phyloP scores from a whole-genome alignment of 345 rosid genomes.

The Schrenkiella parvula region DNA sequence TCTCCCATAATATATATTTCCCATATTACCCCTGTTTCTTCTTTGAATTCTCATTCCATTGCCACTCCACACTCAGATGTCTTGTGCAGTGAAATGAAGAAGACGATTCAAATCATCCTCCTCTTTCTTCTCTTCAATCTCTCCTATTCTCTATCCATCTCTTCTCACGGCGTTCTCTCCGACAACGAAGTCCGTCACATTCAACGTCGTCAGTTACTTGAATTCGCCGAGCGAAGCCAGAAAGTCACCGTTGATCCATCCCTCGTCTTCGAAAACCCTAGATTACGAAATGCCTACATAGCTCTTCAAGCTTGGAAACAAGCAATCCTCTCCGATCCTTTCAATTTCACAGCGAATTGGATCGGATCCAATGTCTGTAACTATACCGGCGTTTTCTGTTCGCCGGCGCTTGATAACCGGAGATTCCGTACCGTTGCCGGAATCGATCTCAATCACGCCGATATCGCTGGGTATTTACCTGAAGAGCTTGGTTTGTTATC shows the following conservation, averaged over 20 bases:
- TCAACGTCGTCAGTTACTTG: slow-evolving; percentile 78
- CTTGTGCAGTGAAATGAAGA: slow-evolving; percentile 82
- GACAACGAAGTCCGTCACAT: slow-evolving; percentile 56
- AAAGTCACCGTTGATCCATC: slow-evolving; percentile 59
- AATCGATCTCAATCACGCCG: slow-evolving; percentile 77
- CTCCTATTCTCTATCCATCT: slow-evolving; percentile 26
- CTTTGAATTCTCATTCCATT: slow-evolving; percentile 9
- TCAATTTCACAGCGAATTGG: slow-evolving; percentile 56
- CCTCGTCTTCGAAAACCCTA: slow-evolving; percentile 52
- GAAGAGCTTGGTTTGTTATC: slow-evolving; percentile 70
- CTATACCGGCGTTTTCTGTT: slow-evolving; percentile 56
- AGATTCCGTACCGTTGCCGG: slow-evolving; percentile 62
- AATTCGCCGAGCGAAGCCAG: slow-evolving; percentile 72
- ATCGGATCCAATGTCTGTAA: slow-evolving; percentile 55
- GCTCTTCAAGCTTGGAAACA: slow-evolving; percentile 85
- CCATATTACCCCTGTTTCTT: slow-evolving; percentile 13
- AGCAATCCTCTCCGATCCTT: slow-evolving; percentile 77
- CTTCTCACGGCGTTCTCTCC: slow-evolving; percentile 48
- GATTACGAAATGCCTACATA: slow-evolving; percentile 57
- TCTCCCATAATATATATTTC: slow-evolving; percentile 2
- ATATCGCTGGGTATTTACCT: slow-evolving; percentile 74
- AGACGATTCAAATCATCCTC: slow-evolving; percentile 27
- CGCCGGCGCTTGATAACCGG: slow-evolving; percentile 49
- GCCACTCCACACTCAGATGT: slow-evolving; percentile 42
- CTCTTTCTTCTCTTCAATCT: slow-evolving; percentile 26